A percentile compares a stretch with the other conserved stretches of the same genome.
These are phyloP conservation scores for Phylloporus rhodoxanthus DNA, from an alignment of 768 basidiomycete species.

Conservation along the genomic window DNA sequence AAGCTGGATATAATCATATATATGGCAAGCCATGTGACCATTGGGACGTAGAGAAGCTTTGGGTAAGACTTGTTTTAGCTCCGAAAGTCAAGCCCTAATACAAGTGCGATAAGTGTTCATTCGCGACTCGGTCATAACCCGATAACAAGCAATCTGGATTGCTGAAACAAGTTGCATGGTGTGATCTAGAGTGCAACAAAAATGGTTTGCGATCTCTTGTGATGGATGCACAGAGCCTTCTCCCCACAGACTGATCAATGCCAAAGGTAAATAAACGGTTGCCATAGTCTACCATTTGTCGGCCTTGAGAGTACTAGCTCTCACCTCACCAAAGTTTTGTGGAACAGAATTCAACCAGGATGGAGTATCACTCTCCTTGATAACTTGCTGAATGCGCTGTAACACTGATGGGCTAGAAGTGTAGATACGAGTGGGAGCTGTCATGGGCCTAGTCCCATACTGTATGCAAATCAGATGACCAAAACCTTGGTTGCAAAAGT, in stretches of 20 bases:
- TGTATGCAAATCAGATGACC: no score
- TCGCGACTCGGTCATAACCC: slow-evolving; percentile 6
- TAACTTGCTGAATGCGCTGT: background rate
- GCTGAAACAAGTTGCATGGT: no score
- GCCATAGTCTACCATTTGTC: slow-evolving; percentile 16
- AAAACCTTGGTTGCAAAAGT: no score
- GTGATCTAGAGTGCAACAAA: slow-evolving; percentile 10
- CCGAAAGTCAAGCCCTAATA: slow-evolving; percentile 18
- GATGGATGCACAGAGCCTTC: background rate
- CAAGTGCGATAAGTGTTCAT: slow-evolving; percentile 6
- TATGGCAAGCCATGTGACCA: slow-evolving; percentile 26
- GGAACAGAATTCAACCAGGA: slow-evolving; percentile 5
- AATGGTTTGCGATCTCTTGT: background rate
- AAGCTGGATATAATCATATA: slow-evolving; percentile 29
- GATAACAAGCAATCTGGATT: background rate
- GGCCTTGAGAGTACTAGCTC: slow-evolving; percentile 15
- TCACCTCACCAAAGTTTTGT: slow-evolving; percentile 11
- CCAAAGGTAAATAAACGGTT: slow-evolving; percentile 14
- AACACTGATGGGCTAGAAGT: no score
- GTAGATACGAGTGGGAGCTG: no score
- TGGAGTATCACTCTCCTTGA: background rate
- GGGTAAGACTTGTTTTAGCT: slow-evolving; percentile 20
- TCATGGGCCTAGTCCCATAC: no score
- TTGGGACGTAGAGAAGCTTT: slow-evolving; percentile 15
- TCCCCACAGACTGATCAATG: slow-evolving; percentile 16